Percentiles rank a stretch among this genome's conserved stretches.
phyloP scores from a whole-genome alignment of 441 rosid genomes.

The Heliophila coronopifolia region DNA sequence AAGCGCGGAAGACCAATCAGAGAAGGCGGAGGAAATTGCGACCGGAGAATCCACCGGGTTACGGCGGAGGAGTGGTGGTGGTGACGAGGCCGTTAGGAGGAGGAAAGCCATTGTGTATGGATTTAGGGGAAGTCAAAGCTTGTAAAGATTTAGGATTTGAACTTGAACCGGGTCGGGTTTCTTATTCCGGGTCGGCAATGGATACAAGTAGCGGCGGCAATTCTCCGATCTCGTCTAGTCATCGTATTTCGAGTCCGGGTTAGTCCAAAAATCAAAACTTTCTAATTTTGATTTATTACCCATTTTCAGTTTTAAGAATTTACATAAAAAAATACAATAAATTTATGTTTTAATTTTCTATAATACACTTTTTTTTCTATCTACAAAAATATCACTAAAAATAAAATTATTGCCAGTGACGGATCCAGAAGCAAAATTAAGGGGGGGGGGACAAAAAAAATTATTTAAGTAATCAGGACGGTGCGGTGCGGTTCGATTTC shows the following conservation, averaged over 20 bases:
- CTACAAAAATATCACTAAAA: too few relatives aligned
- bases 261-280: slow-evolving; percentile 10
- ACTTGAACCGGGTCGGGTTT: slow-evolving; percentile 53
- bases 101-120: slow-evolving; percentile 63
- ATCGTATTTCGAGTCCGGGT: slow-evolving; percentile 94
- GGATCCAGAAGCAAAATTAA: too few relatives aligned
- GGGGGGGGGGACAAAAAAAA: too few relatives aligned
- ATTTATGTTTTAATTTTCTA: too few relatives aligned
- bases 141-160: slow-evolving; percentile 78
- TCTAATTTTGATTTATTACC: too few relatives aligned
- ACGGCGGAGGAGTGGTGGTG: slow-evolving; percentile 43
- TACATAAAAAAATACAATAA: too few relatives aligned
- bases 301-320: too few relatives aligned
- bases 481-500: too few relatives aligned
- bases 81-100: slow-evolving; percentile 72
- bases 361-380: too few relatives aligned
- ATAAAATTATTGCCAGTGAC: too few relatives aligned
- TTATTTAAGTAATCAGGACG: too few relatives aligned
- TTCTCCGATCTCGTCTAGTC: slow-evolving; percentile 61
- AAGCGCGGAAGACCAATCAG: slow-evolving; percentile 25
- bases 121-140: slow-evolving; percentile 69
- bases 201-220: slow-evolving; percentile 74
- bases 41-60: slow-evolving; percentile 26
- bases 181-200: slow-evolving; percentile 47
- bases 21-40: slow-evolving; percentile 33